phyloP scores from a whole-genome alignment of 2,329 filamentous ascomycete genomes.

The Cordyceps cicadae region DNA sequence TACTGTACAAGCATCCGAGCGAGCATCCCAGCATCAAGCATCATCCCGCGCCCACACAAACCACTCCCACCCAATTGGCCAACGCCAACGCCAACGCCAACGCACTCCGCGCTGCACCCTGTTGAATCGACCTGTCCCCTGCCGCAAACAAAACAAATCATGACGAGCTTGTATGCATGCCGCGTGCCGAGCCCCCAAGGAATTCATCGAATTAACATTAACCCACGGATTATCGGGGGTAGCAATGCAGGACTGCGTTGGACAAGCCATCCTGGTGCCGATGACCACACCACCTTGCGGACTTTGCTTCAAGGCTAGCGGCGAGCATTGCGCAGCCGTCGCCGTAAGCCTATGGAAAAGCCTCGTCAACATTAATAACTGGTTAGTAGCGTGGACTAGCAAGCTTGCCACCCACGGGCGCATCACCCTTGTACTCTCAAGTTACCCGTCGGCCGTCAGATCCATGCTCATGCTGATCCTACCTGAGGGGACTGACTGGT shows the following conservation, averaged over 20 bases:
- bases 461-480: not conserved
- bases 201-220: not conserved
- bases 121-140: not conserved
- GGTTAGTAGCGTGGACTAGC: not conserved
- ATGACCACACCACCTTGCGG: not conserved
- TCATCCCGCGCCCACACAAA: no score
- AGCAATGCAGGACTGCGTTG: not conserved
- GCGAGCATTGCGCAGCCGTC: constrained; percentile 16
- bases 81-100: not conserved
- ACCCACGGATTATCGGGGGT: not conserved
- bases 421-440: not conserved
- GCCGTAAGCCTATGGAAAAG: constrained; percentile 25
- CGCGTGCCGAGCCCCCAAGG: no score
- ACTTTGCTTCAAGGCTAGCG: constrained; percentile 11
- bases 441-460: not conserved
- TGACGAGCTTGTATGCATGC: not conserved
- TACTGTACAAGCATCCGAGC: no score
- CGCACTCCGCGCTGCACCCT: not conserved
- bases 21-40: not conserved
- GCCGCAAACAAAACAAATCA: not conserved
- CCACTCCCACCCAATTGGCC: not conserved
- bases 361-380: constrained; percentile 18
- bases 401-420: not conserved
- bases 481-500: not conserved
- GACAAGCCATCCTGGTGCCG: not conserved